Conservation (phyloP, 805 yeast genomes). For the Saccharomycopsis sp. region DNA sequence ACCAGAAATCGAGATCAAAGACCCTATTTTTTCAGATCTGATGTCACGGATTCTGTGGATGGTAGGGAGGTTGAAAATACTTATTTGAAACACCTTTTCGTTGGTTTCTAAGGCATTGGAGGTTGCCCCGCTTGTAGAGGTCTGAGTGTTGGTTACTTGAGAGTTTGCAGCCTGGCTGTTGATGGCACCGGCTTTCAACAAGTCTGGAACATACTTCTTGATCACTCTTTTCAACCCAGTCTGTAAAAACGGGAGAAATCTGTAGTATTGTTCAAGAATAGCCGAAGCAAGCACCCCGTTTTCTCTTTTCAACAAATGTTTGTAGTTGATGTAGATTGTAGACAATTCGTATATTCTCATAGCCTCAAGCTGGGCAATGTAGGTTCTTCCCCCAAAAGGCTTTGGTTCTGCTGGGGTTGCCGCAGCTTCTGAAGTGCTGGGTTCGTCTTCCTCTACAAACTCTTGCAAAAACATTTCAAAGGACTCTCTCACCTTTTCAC, state of each 20-base stretch:
- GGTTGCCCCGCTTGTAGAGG: slow-evolving; percentile 26
- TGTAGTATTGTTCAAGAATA: slow-evolving; percentile 82
- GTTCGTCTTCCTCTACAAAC: slow-evolving; percentile 34
- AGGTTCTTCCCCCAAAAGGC: slow-evolving; percentile 49
- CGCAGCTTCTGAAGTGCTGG: slow-evolving; percentile 25
- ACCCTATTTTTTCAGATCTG: slow-evolving; percentile 82
- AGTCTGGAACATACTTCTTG: slow-evolving; percentile 65
- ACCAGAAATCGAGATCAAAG: slow-evolving; percentile 78
- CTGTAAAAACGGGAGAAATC: slow-evolving; percentile 81
- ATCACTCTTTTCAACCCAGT: slow-evolving; percentile 69
- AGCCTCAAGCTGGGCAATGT: slow-evolving; percentile 72
- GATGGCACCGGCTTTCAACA: slow-evolving; percentile 43
- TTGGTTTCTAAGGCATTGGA: slow-evolving; percentile 42
- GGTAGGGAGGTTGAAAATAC: slow-evolving; percentile 80
- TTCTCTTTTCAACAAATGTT: slow-evolving; percentile 66
- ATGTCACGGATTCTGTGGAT: slow-evolving; percentile 83
- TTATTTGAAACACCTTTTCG: slow-evolving; percentile 80
- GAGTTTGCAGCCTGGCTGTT: slow-evolving; percentile 20
- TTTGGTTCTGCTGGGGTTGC: slow-evolving; percentile 30
- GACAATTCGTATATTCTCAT: slow-evolving; percentile 70
- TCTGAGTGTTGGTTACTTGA: slow-evolving; percentile 21
- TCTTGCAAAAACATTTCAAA: slow-evolving; percentile 79
- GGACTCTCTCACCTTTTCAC: slow-evolving; percentile 87
- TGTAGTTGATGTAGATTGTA: slow-evolving; percentile 80
- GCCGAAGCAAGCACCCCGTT: slow-evolving; percentile 88